Base-by-base conservation (phyloP, 768 basidiomycete genomes). In the Asterophora parasitica region DNA sequence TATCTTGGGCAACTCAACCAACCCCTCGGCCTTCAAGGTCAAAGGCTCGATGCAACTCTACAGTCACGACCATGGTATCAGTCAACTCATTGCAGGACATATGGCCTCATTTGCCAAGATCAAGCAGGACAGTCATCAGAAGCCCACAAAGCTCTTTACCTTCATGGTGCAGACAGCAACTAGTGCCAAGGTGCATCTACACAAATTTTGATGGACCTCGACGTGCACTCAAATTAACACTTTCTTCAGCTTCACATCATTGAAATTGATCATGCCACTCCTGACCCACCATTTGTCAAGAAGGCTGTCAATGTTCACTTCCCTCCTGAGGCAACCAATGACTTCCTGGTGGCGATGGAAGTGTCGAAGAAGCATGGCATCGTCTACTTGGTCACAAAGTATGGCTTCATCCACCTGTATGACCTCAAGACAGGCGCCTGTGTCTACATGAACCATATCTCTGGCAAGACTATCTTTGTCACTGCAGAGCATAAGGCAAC, bases 401-500 rank as follows among this genome's bases (percentile, higher is more conserved):
- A 92, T 64, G 96, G 96, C 34, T 99, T 99, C 72, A 98, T 99
- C 62, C 96, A 98, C 67, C 79, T 99, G 11, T 99, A 99, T 68
- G 96, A 99, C 68, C 82, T 98, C 54, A 96, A 99, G 68, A 81
- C 92, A 7, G 96, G 94, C 48, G 85, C 91, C 37, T 98, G 96
- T 71, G 83, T 99, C 50, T 99, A 98, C 75, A 99, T 99, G 96
- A 99, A 99, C 78, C 88, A 96, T 55, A 99, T 99, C 65, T 93
- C 91, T 34, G 95, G 96, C 28, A 96, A 99, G 73, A 98, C 96
- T 27, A 98, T 99, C 64, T 99, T 99, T 64, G 93, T 96, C 37
- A 97, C 96, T 10, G 91, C 95, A 27, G 94, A 97, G 61, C 92
- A 97, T 61, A 94, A 97, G 65, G 80, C 84, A 12, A 83, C 85